A percentile compares a stretch with the other conserved stretches of the same genome.
These are phyloP conservation scores for Bocquillonia castaneifolia DNA, from an alignment of 441 rosid genomes.

Conservation along the genomic window DNA sequence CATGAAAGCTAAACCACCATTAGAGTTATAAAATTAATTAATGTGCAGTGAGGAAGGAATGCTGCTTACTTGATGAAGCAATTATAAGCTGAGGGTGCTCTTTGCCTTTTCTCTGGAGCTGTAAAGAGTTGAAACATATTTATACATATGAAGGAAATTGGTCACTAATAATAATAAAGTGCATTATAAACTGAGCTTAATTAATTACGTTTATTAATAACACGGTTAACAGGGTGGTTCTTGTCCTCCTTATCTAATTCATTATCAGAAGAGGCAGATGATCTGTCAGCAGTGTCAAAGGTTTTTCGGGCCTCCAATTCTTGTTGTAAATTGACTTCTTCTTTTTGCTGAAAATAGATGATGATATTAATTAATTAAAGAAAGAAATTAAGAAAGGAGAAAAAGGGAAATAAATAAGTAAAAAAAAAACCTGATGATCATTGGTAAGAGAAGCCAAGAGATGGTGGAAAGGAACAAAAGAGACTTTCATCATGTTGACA, in stretches of 20 bases:
- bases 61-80: slow-evolving; percentile 79
- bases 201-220: slow-evolving; percentile 81
- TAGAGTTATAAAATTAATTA: too few species aligned
- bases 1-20: neutral
- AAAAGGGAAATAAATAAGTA: neutral
- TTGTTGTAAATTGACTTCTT: slow-evolving; percentile 34
- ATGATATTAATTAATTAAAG: too few species aligned
- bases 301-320: slow-evolving; percentile 30
- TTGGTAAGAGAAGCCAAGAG: slow-evolving; percentile 59
- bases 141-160: neutral
- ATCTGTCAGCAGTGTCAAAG: slow-evolving; percentile 37
- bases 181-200: neutral
- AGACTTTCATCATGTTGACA: slow-evolving; percentile 83
- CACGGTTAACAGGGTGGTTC: slow-evolving; percentile 37
- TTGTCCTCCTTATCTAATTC: slow-evolving; percentile 54
- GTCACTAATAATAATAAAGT: neutral
- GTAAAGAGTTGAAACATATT: neutral
- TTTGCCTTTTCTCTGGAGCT: slow-evolving; percentile 97
- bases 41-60: neutral
- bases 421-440: slow-evolving; percentile 35
- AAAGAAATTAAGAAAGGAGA: neutral
- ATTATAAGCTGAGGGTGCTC: slow-evolving; percentile 95
- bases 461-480: slow-evolving; percentile 81
- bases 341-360: slow-evolving; percentile 33
- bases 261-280: slow-evolving; percentile 55